Evolutionary conservation across 345 rosid species (phyloP), one percentile per base, ranked within the genome.

Genomic region (Salix viminalis): DNA sequence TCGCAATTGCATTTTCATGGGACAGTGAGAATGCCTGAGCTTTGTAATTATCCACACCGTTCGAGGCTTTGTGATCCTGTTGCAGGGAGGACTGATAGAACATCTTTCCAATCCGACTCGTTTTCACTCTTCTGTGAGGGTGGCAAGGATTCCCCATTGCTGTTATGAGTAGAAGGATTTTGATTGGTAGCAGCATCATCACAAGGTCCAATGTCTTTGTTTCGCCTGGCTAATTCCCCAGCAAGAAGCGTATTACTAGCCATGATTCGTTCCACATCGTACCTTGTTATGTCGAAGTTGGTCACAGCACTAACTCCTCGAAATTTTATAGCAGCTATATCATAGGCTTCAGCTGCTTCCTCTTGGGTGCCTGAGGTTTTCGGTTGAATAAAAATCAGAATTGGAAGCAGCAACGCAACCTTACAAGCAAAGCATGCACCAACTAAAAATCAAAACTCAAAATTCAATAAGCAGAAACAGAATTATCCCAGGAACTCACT

Each of bases 311-410:
- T 93, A 30, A 82, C 88, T 21, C 99, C 99, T 1, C 99, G 90
- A 79, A 95, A 95, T 73, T 95, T 95, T 54, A 95, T 95, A 2
- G 97, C 99, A 0, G 99, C 99, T 23, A 93, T 78, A 68, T 95
- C 99, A 19, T 95, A 95, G 2, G 99, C 99, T 85, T 95, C 99
- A 0, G 97, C 99, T 26, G 99, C 99, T 85, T 92, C 99, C 85
- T 93, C 99, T 81, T 95, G 98, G 1, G 99, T 93, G 80, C 97
- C 98, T 94, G 81, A 70, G 65, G 1, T 46, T 83, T n/a, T 7
- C 28, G 30, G 61, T 32, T 44, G 16, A 74, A 66, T 0, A 64
- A 67, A 19, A 54, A 79, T 12, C 21, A 67, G 18, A 68, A 62
- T 26, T 26, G 69, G 42, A 58, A n/a, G 13, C 21, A 69, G 34